Base-by-base conservation (phyloP, 306 rosid genomes). In the Inga leiocalycina region DNA sequence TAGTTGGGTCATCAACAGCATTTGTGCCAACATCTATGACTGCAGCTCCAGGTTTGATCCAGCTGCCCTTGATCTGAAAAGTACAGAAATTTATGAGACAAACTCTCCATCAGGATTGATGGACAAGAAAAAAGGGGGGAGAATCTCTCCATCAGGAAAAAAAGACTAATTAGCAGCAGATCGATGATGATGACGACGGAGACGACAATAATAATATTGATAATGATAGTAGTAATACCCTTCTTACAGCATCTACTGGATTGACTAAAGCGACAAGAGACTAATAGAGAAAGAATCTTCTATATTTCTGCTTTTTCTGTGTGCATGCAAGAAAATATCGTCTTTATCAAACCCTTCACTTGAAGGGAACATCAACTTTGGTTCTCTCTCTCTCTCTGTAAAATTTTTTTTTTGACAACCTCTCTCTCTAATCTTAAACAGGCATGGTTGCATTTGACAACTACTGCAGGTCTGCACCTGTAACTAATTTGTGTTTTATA, bases 41-140 rank as follows among this genome's bases (percentile, higher is more conserved):
- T 41, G 95, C 97, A 79, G 98, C 98, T 80, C 99, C 99, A 10
- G 97, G 96, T 87, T 95, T 95, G 85, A 93, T 88, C 98, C 97
- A 95, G 79, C 93, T 87, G 14, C 97, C 98, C 88, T 93, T 93
- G 86, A 95, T 90, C 97, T 88, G 64, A 35, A 44, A 67, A 51
- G 48, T 56, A 72, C 74, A 67, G 66, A 56, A 80, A 37, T 56
- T 57, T 75, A 87, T 56, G 39, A 49, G 79, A 27, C 57, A 52
- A 67, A 61, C 67, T 74, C 44, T 41, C 43, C 71, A 35, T 57
- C 45, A 69, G 77, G 48, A n/a, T 19, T 20, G 64, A n/a, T 20
- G 64, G 30, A 51, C 57, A 4, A 4, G 24, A 8, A 19, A 6
- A 19, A 19, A 10, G 4, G 64, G 30, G 3, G 2, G 79, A 6